phyloP scores from a whole-genome alignment of 2,329 filamentous ascomycete genomes.

The Neofusicoccum ribis region DNA sequence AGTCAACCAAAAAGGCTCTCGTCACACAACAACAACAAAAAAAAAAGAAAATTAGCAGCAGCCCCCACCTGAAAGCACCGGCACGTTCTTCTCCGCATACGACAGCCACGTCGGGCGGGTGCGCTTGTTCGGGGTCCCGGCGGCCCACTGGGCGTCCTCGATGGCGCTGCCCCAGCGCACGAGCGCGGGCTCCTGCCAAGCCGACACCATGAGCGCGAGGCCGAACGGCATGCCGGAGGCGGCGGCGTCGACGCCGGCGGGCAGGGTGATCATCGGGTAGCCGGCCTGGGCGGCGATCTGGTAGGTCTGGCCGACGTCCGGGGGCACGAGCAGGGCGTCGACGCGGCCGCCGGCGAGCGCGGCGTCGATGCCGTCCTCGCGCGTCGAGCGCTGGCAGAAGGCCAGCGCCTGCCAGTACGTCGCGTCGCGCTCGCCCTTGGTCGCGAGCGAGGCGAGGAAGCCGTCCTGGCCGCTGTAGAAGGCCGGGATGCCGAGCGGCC shows the following conservation, averaged over 20 bases:
- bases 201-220: conserved; percentile 55
- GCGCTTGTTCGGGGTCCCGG: conserved; percentile 22
- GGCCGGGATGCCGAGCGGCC: conserved; percentile 56
- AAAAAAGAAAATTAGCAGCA: background rate
- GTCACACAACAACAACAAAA: background rate
- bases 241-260: conserved; percentile 53
- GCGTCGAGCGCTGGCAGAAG: conserved; percentile 59
- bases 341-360: conserved; percentile 61
- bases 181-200: conserved; percentile 60
- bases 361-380: conserved; percentile 69
- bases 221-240: conserved; percentile 48
- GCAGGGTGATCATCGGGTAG: conserved; percentile 71
- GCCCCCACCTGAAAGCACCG: background rate
- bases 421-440: conserved; percentile 61
- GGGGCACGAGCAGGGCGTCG: conserved; percentile 66
- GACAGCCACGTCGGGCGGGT: conserved; percentile 40
- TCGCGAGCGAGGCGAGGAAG: conserved; percentile 63
- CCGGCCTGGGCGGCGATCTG: conserved; percentile 74
- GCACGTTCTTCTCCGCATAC: conserved; percentile 32
- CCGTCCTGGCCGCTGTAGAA: conserved; percentile 72
- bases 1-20: too few species aligned
- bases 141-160: conserved; percentile 36
- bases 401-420: conserved; percentile 67
- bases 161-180: conserved; percentile 59
- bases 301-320: conserved; percentile 66